These are phyloP conservation scores for Medicago lupulina DNA, from an alignment of 306 rosid species.

Conservation along the genomic window DNA sequence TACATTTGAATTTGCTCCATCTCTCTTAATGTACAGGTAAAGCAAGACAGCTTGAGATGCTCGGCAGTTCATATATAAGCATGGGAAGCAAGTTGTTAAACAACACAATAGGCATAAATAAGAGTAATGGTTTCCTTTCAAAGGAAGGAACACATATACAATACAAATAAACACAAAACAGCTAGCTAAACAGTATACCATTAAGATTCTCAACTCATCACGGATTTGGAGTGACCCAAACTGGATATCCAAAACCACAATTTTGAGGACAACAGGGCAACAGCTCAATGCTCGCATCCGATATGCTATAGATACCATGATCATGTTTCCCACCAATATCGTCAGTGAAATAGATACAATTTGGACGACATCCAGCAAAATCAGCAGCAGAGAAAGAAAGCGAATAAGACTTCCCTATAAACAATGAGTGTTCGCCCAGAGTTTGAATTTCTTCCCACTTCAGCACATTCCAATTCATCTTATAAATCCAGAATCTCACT, in stretches of 20 bases:
- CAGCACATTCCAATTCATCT: constrained; percentile 53
- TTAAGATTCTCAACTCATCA: constrained; percentile 33
- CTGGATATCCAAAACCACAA: constrained; percentile 47
- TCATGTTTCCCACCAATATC: constrained; percentile 62
- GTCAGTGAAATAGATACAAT: constrained; percentile 63
- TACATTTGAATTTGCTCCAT: too few relatives aligned
- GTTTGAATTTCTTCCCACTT: constrained; percentile 54
- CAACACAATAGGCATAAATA: neutral
- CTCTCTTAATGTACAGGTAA: too few relatives aligned
- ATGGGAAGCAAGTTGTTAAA: neutral
- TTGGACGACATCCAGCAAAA: constrained; percentile 51
- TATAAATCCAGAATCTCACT: constrained; percentile 52
- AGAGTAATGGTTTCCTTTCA: neutral
- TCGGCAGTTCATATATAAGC: neutral
- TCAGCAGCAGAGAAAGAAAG: constrained; percentile 56
- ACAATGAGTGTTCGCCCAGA: constrained; percentile 59
- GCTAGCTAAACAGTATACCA: neutral
- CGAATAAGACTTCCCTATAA: constrained; percentile 60
- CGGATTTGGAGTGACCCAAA: constrained; percentile 75
- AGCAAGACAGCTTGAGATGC: neutral
- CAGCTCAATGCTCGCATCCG: constrained; percentile 48
- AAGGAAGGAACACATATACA: neutral
- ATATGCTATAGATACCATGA: constrained; percentile 58
- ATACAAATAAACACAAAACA: neutral
- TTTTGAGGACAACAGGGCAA: constrained; percentile 48